Evolutionary conservation across 352 stramenopile species (phyloP), one percentile per base, ranked within the genome.

Genomic region (Saprolegnia parasitica): DNA sequence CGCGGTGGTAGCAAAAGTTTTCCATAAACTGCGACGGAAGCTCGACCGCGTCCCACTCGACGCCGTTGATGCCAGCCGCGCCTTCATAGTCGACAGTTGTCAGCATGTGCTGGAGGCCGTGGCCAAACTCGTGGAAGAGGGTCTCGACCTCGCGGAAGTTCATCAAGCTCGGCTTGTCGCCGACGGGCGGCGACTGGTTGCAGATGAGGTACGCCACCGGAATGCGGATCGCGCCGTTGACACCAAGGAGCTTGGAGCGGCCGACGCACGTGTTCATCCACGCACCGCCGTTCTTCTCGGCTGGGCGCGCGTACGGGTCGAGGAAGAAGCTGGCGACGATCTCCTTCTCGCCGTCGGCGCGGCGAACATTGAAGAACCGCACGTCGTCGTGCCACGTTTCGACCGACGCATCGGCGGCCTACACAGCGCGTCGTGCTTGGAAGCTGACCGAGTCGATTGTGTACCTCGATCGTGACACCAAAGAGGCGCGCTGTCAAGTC

Each of bases 1-100:
- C 79, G 63, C 86, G 76, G 75, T 99, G 91, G 77, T 99, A 99
- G 78, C 95, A 98, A 82, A 97, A 99, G 77, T 99, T 99, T 71
- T 99, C 97, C 96, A 99, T 99, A 82, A 99, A 99, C 80, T 99
- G 97, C 13, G 89, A 98, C 26, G 97, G 97, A 20, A 98, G 79
- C 75, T 99, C 97, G 4, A 99, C 96, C 16, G 97, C 97, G 82
- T 99, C 97, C 96, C 96, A 99, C 78, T 99, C 96, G 18, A 99
- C 88, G 54, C 93, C 93, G 75, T 98, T 99, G 77, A 99, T 98
- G 18, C 96, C 96, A 5, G 96, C 93, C 42, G 98, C 95, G 56
- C 97, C 96, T 66, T 92, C 95, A 71, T 99, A 90, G 54, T 96
- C 86, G 58, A 98, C 94, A 23, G 81, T 91, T 18, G 97, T 99